A percentile compares a stretch with the other conserved stretches of the same genome.
Conservation (phyloP, 2,329 filamentous ascomycete species). For the Leptoxyphium fumago region DNA sequence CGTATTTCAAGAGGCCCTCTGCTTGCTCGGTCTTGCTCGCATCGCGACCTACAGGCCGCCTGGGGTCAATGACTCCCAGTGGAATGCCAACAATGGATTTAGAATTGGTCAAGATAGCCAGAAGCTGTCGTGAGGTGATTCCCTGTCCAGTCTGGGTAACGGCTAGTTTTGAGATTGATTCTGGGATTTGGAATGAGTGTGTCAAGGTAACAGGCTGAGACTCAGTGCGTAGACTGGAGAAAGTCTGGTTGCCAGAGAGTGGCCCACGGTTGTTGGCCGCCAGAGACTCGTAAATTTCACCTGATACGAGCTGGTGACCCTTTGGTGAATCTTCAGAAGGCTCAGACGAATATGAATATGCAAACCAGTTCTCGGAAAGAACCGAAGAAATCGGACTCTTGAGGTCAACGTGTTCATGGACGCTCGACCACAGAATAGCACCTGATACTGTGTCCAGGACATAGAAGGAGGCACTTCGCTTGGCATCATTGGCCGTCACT, state of each 20-base stretch:
- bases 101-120: conserved; percentile 60
- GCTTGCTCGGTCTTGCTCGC: conserved; percentile 64
- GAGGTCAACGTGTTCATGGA: conserved; percentile 59
- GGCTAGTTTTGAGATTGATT: conserved; percentile 62
- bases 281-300: conserved; percentile 81
- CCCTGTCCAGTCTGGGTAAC: conserved; percentile 86
- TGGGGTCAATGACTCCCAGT: conserved; percentile 64
- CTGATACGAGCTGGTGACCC: conserved; percentile 72
- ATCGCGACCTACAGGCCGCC: conserved; percentile 73
- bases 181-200: conserved; percentile 67
- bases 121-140: conserved; percentile 68
- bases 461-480: conserved; percentile 53
- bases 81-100: conserved; percentile 69
- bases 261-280: conserved; percentile 72
- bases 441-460: conserved; percentile 80
- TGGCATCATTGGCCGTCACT: conserved; percentile 47
- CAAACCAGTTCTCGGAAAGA: conserved; percentile 89
- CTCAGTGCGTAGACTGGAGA: conserved; percentile 57
- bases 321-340: conserved; percentile 44
- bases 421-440: conserved; percentile 56
- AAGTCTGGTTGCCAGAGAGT: conserved; percentile 53
- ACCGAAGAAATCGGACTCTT: conserved; percentile 59
- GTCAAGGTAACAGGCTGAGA: conserved; percentile 61
- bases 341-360: conserved; percentile 58
- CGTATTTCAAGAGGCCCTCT: conserved; percentile 69